A percentile compares a stretch with the other conserved stretches of the same genome.
phyloP scores from a whole-genome alignment of 1,284 basidiomycete genomes.

The Chiua sp. region DNA sequence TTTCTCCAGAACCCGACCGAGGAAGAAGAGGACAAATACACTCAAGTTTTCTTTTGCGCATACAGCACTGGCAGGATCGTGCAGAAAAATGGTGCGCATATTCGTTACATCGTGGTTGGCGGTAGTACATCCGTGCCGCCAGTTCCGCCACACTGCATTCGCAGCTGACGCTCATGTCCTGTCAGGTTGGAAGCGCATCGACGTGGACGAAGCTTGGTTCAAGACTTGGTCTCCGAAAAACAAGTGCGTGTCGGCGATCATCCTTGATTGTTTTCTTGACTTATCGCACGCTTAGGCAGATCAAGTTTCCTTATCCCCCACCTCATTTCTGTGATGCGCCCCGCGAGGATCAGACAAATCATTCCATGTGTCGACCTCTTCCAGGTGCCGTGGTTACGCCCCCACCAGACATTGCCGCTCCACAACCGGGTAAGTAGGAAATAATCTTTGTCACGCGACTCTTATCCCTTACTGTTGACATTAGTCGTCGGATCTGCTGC shows the following conservation, averaged over 20 bases:
- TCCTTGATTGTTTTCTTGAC: constrained; percentile 10
- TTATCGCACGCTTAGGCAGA: constrained; percentile 37
- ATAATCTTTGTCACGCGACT: background rate
- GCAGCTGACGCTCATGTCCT: constrained; percentile 1
- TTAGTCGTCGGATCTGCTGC: constrained; percentile 47
- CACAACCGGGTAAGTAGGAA: constrained; percentile 37
- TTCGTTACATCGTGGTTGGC: background rate
- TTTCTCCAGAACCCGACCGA: constrained; percentile 50
- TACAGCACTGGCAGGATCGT: constrained; percentile 50
- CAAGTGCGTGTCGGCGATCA: constrained; percentile 33
- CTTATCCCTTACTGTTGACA: background rate
- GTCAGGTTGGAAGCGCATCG: constrained; percentile 67
- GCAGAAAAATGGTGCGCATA: constrained; percentile 47
- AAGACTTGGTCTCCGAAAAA: constrained; percentile 48
- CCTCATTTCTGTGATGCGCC: constrained; percentile 59
- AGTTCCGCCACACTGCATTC: background rate
- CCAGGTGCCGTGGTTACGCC: constrained; percentile 44
- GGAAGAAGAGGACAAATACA: constrained; percentile 48
- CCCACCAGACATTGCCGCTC: constrained; percentile 27
- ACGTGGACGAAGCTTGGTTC: constrained; percentile 62
- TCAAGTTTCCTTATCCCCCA: constrained; percentile 57
- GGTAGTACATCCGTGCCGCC: too few relatives aligned
- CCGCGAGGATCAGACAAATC: constrained; percentile 57
- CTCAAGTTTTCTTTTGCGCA: constrained; percentile 59
- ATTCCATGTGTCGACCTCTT: constrained; percentile 61